These are phyloP conservation scores for Verticillium nubilum DNA, from an alignment of 2,329 filamentous ascomycete species.

Conservation along the genomic window DNA sequence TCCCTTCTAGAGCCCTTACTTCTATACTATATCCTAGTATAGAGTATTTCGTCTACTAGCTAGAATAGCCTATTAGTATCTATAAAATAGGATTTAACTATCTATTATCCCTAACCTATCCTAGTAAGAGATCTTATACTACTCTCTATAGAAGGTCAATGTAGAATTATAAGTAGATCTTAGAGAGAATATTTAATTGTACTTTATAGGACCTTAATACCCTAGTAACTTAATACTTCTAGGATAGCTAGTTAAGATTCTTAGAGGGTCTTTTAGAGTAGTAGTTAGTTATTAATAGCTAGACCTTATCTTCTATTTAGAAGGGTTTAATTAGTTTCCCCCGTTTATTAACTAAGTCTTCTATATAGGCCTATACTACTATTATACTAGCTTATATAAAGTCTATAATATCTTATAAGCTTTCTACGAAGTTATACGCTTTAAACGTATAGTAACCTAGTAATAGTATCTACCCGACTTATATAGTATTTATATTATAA, in stretches of 20 bases:
- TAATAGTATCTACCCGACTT: background rate
- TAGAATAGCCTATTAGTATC: background rate
- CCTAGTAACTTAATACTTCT: slow-evolving; percentile 1
- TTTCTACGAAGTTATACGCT: background rate
- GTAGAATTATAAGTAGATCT: background rate
- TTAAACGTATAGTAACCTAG: background rate
- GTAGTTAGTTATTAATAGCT: background rate
- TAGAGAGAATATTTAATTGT: background rate
- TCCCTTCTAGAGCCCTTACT: background rate
- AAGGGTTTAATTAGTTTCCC: background rate
- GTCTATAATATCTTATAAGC: background rate
- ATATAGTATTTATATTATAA: background rate
- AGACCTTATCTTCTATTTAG: background rate
- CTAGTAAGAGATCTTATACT: background rate
- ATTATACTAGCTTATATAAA: background rate
- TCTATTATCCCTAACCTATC: background rate
- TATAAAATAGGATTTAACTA: background rate
- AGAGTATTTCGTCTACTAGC: background rate
- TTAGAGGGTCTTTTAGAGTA: background rate
- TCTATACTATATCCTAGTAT: background rate
- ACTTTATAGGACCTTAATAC: background rate
- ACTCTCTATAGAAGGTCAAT: background rate
- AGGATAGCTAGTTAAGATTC: slow-evolving; percentile 1
- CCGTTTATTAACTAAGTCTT: background rate
- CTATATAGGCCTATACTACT: background rate